Conservation (phyloP, 495 filamentous ascomycete genomes). For the Penicilliopsis zonata region DNA sequence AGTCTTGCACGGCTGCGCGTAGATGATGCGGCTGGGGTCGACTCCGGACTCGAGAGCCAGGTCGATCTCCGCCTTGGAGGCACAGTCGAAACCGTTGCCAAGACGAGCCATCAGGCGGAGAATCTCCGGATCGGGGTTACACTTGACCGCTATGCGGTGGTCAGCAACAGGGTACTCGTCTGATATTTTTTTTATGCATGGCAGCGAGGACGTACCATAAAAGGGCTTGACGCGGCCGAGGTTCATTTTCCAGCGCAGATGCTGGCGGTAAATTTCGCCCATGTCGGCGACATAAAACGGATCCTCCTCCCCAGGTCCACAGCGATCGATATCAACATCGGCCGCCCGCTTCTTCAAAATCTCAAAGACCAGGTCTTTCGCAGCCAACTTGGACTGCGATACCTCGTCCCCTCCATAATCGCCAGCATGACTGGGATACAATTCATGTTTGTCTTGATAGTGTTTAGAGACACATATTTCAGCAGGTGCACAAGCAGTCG, state of each 20-base stretch:
- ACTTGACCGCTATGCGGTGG: constrained; percentile 70
- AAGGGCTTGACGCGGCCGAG: constrained; percentile 88
- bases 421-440: constrained; percentile 14
- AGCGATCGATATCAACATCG: constrained; percentile 69
- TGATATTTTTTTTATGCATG: not conserved
- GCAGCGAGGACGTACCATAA: constrained; percentile 57
- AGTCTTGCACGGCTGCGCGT: constrained; percentile 98
- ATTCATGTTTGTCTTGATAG: constrained; percentile 18
- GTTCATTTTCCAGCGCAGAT: constrained; percentile 94
- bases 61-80: constrained; percentile 94
- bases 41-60: constrained; percentile 78
- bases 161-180: too few species aligned
- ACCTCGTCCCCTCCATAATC: constrained; percentile 29
- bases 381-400: constrained; percentile 34
- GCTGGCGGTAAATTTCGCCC: constrained; percentile 97
- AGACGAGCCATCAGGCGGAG: constrained; percentile 75
- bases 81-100: constrained; percentile 95
- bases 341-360: constrained; percentile 73
- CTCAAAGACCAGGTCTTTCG: constrained; percentile 56
- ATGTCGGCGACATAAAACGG: constrained; percentile 97
- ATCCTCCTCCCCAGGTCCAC: constrained; percentile 86
- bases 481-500: constrained; percentile 48
- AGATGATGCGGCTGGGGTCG: constrained; percentile 89
- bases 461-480: constrained; percentile 33
- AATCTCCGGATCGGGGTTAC: constrained; percentile 87